Base-by-base conservation (phyloP, 768 basidiomycete species). In the Pholiota molesta region DNA sequence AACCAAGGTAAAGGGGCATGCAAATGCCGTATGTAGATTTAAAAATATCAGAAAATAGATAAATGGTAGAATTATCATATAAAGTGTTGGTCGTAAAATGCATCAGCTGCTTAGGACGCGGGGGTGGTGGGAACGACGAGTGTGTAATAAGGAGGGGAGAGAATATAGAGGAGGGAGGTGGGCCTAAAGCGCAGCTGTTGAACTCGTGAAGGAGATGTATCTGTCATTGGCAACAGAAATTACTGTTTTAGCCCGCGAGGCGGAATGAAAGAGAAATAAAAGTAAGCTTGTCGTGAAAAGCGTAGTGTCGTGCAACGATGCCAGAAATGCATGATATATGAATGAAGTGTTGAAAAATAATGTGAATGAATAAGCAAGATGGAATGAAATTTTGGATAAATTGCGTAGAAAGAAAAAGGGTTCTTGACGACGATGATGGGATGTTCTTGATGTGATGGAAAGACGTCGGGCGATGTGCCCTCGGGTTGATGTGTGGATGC, bases 261-360 rank as follows among this genome's bases (percentile, higher is more conserved):
- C 17, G 47, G 19, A 53, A 47, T n/a, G 42, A 57, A 28, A 59
- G 42, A 21, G 35, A 62, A 57, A 57, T 49, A 53, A 52, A 60
- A 51, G 45, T 62, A 59, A 65, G 31, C 11, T 44, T 44, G 64
- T 64, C 66, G 61, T 67, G 52, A 68, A 66, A 62, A 53, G 63
- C 69, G 68, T 75, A 57, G 72, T 71, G 74, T 75, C 74, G 72
- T 79, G 73, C 73, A 77, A 75, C 66, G 69, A 74, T 78, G 75
- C 66, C 67, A 73, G 60, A 59, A 35, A 64, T 63, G 60, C 52
- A 26, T 45, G 59, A 40, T 53, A 62, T 60, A 53, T 26, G 26
- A 28, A 35, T 56, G 28, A 28, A 55, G 11, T 55, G 54, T 55
- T n/a, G 60, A 57, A 51, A 61, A 57, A 62, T 58, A 58, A 62